A percentile compares a stretch with the other conserved stretches of the same genome.
These are phyloP conservation scores for Nicotiana sylvestris DNA, from an alignment of 257 asterid genomes.

Conservation along the genomic window DNA sequence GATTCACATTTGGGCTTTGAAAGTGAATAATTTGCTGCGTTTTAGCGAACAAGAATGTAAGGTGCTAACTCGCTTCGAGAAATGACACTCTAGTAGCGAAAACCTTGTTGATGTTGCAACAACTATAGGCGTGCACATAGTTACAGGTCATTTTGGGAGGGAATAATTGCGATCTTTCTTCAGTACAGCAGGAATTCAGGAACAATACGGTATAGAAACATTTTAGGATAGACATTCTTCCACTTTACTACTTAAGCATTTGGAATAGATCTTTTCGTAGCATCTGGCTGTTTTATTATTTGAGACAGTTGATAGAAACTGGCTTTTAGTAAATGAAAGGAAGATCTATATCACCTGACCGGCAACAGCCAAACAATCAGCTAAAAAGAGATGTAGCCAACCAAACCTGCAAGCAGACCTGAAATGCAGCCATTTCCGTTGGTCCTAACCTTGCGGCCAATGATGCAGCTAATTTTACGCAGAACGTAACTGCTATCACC, in stretches of 20 bases:
- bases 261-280: neutral
- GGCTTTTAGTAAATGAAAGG: neutral
- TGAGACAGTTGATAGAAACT: neutral
- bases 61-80: neutral
- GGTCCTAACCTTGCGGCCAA: conserved; percentile 74
- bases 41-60: neutral
- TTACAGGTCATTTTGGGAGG: neutral
- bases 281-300: neutral
- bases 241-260: neutral
- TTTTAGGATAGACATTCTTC: neutral
- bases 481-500: conserved; percentile 78
- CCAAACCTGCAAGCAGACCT: conserved; percentile 87
- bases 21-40: neutral
- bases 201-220: neutral
- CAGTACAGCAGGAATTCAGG: neutral
- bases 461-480: conserved; percentile 81
- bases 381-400: conserved; percentile 72
- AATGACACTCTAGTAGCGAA: neutral
- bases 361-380: conserved; percentile 86
- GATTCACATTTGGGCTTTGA: neutral
- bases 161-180: neutral
- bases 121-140: neutral
- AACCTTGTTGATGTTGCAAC: neutral
- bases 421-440: conserved; percentile 85
- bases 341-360: conserved; percentile 55